Conservation (phyloP, 83 land plant genomes). For the Diphasiastrum complanatum region DNA sequence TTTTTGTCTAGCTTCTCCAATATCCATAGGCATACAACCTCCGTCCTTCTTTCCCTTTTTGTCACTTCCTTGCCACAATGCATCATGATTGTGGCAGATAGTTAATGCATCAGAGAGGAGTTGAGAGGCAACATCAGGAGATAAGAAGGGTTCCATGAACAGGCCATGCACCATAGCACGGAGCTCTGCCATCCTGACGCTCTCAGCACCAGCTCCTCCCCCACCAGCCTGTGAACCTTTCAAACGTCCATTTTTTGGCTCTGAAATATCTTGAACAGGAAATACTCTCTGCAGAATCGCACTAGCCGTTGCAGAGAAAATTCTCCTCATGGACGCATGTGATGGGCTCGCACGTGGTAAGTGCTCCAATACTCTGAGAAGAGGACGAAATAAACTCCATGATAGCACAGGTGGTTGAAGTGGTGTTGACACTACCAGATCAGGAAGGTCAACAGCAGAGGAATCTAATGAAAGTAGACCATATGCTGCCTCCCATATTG, state of each 20-base stretch:
- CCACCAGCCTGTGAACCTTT: conserved; percentile 35
- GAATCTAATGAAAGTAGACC: conserved; percentile 81
- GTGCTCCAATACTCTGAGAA: conserved; percentile 73
- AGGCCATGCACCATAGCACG: conserved; percentile 86
- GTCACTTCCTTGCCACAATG: conserved; percentile 45
- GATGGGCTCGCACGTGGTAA: conserved; percentile 85
- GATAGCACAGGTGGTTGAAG: conserved; percentile 79
- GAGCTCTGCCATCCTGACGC: conserved; percentile 74
- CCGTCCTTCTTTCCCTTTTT: conserved; percentile 35
- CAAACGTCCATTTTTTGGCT: conserved; percentile 28
- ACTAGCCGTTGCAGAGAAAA: conserved; percentile 87
- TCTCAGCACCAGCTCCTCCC: conserved; percentile 46
- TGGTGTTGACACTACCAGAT: conserved; percentile 77
- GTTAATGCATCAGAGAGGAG: conserved; percentile 77
- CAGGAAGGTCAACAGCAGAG: conserved; percentile 82
- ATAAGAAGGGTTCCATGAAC: conserved; percentile 66
- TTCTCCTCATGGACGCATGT: conserved; percentile 78
- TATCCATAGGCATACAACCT: conserved; percentile 8
- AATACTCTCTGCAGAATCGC: conserved; percentile 73
- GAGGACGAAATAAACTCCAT: conserved; percentile 78
- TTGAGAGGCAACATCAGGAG: conserved; percentile 76
- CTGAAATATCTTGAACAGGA: conserved; percentile 40
- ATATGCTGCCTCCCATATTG: conserved; percentile 99
- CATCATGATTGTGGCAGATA: conserved; percentile 88
- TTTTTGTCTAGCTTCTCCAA: conserved; percentile 4